phyloP scores from a whole-genome alignment of 1,139 yeast species.

The Yamadazyma sp. region DNA sequence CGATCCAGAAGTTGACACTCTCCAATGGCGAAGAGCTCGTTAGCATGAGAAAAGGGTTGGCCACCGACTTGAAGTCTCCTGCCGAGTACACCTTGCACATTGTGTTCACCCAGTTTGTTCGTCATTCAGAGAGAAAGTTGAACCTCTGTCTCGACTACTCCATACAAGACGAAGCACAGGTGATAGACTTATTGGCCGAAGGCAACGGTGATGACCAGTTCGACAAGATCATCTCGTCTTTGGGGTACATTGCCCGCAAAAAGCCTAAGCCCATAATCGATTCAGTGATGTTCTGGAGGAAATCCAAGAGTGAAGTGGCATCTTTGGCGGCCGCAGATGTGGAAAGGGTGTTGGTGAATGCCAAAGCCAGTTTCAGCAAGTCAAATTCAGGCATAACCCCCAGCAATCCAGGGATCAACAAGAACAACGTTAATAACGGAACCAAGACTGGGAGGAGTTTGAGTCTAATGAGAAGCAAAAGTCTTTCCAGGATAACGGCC shows the following conservation, averaged over 20 bases:
- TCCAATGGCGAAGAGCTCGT: conserved; percentile 37
- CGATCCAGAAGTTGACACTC: conserved; percentile 25
- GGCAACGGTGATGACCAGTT: conserved; percentile 78
- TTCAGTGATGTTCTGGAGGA: conserved; percentile 98
- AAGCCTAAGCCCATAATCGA: conserved; percentile 97
- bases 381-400: conserved; percentile 9
- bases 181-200: conserved; percentile 77
- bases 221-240: conserved; percentile 78
- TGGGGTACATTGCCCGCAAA: conserved; percentile 86
- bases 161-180: conserved; percentile 72
- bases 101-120: conserved; percentile 90
- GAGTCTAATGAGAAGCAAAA: conserved; percentile 42
- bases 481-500: conserved; percentile 34
- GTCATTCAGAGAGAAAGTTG: conserved; percentile 86
- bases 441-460: conserved; percentile 38
- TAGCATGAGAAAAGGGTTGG: conserved; percentile 45
- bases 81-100: conserved; percentile 94
- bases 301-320: conserved; percentile 83
- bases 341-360: conserved; percentile 36
- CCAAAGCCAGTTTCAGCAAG: conserved; percentile 19
- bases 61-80: conserved; percentile 73
- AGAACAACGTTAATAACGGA: conserved; percentile 12
- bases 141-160: conserved; percentile 72
- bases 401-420: conserved; percentile 12
- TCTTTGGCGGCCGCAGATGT: conserved; percentile 69